A percentile compares a stretch with the other conserved stretches of the same genome.
Evolutionary conservation across 768 basidiomycete genomes (phyloP).

Genomic region (Rhodotorula babjevae): DNA sequence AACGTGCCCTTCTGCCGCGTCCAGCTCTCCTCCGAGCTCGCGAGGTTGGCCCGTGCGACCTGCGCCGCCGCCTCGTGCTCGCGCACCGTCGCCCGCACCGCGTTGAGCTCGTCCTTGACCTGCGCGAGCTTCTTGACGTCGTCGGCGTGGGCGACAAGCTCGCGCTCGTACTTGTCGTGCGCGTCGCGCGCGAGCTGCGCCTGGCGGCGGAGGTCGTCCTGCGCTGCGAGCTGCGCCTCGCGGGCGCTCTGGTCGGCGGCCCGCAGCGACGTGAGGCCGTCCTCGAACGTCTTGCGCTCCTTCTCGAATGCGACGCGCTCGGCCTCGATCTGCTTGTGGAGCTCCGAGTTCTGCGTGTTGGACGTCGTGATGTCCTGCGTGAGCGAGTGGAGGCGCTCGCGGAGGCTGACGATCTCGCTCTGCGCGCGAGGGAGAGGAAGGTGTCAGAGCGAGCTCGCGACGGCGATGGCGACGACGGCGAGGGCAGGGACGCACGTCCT

Average conservation of each 20-base stretch:
- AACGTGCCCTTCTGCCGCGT: conserved; percentile 68
- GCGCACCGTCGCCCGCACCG: conserved; percentile 55
- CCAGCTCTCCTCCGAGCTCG: conserved; percentile 73
- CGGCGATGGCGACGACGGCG: too few species aligned
- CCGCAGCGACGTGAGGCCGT: conserved; percentile 72
- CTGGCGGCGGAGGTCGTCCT: conserved; percentile 58
- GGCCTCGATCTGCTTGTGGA: conserved; percentile 62
- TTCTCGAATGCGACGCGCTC: conserved; percentile 67
- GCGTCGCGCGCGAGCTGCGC: conserved; percentile 69
- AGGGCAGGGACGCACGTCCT: conserved; percentile 56
- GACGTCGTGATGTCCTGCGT: conserved; percentile 57
- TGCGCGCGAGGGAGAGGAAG: conserved; percentile 46
- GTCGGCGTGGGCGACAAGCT: conserved; percentile 79
- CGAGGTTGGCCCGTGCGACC: conserved; percentile 68
- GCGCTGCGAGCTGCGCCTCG: conserved; percentile 57
- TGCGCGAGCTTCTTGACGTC: conserved; percentile 66
- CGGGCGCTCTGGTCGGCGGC: conserved; percentile 64
- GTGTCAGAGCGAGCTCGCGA: too few species aligned
- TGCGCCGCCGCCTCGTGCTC: conserved; percentile 63
- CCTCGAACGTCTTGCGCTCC: conserved; percentile 78
- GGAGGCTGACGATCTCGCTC: conserved; percentile 62
- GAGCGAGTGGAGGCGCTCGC: conserved; percentile 58
- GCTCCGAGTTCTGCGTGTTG: conserved; percentile 56
- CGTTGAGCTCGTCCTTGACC: conserved; percentile 61
- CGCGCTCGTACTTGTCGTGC: conserved; percentile 72